Evolutionary conservation across 2,329 filamentous ascomycete genomes (phyloP).

Genomic region (Immersiporthe knoxdaviesiana): DNA sequence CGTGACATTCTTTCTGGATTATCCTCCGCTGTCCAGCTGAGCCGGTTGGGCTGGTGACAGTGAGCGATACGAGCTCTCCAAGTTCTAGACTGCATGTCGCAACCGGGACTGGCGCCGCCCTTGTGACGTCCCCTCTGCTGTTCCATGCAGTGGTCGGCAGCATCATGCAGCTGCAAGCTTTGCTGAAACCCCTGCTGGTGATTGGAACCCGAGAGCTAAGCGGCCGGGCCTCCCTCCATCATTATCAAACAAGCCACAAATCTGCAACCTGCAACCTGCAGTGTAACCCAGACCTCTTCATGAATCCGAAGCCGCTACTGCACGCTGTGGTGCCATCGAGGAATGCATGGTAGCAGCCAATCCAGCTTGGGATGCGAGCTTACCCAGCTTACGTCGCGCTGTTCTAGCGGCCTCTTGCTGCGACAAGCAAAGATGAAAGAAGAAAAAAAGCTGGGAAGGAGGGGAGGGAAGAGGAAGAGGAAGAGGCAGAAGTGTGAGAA

Average conservation of each 20-base stretch:
- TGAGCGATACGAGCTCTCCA: slow-evolving; percentile 13
- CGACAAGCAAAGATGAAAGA: neutral
- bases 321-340: slow-evolving; percentile 4
- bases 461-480: neutral
- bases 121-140: slow-evolving; percentile 13
- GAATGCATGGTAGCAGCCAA: neutral
- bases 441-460: no score
- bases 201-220: neutral
- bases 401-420: neutral
- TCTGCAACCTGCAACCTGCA: slow-evolving; percentile 28
- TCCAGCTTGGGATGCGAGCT: neutral
- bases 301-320: slow-evolving; percentile 21
- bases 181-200: slow-evolving; percentile 10
- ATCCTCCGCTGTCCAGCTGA: neutral
- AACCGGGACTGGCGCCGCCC: slow-evolving; percentile 14
- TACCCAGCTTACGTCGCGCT: neutral
- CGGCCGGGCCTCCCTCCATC: slow-evolving; percentile 5
- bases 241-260: slow-evolving; percentile 13
- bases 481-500: no score
- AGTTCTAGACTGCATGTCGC: slow-evolving; percentile 5
- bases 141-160: neutral
- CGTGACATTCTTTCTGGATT: neutral
- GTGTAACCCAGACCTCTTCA: slow-evolving; percentile 23
- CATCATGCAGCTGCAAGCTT: slow-evolving; percentile 20
- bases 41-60: neutral